Evolutionary conservation across 306 rosid species (phyloP), one percentile per base, ranked within the genome.

Genomic region (Pterocarpus macrocarpus): DNA sequence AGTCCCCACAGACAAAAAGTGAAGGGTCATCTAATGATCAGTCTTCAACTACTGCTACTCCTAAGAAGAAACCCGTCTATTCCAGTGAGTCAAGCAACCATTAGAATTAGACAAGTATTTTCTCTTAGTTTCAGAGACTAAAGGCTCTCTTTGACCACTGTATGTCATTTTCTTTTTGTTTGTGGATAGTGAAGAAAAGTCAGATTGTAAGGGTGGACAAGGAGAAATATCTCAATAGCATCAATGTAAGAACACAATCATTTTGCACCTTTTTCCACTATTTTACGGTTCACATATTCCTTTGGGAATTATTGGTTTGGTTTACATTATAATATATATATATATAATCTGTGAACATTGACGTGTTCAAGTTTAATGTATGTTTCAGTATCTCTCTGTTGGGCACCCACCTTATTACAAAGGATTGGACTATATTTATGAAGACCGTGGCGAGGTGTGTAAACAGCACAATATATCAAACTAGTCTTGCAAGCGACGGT

Each of bases 191-290:
- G 99, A 95, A 95, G 95, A 95, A 95, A 84, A 93, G 99, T 70
- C 99, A 95, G 87, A 95, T 95, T 88, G 98, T 93, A 89, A 87
- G 97, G 79, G 99, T 95, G 79, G 94, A 95, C 74, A 95, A 93
- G 83, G 97, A 93, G 47, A 95, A 93, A 94, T 95, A 95, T 78
- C 97, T 95, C 66, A 89, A 84, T 9, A 95, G 97, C 79, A 28
- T 95, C 38, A 95, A 95, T 81, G 99, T 95, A 77, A 86, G 92
- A 79, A 55, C 12, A 8, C 36, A 13, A 7, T 28, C 17, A 0
- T 28, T 3, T 53, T 72, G 3, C 12, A 14, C 22, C 57, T 35
- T 41, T 11, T 1, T 36, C 49, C 33, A 16, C 6, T 36, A n/a
- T 44, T 2, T 53, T 8, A 0, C 43, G 9, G 12, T 5, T 12